phyloP scores from a whole-genome alignment of 768 basidiomycete species.

The Lactifluus piperatus region DNA sequence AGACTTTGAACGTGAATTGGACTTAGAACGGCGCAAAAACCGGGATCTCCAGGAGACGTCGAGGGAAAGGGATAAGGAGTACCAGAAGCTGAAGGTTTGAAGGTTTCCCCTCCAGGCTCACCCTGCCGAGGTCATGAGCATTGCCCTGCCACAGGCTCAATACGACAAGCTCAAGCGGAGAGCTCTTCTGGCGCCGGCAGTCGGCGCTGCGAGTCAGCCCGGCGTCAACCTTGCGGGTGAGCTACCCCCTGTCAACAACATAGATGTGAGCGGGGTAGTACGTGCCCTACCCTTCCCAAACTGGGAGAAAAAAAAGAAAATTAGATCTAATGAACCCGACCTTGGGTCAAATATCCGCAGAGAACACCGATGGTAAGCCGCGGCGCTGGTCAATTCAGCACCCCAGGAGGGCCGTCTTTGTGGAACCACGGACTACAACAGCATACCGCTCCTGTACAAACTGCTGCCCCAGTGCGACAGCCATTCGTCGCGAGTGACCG shows the following conservation, averaged over 20 bases:
- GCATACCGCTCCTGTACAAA: neutral
- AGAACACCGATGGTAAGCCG: slow-evolving; percentile 8
- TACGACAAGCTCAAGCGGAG: slow-evolving; percentile 80
- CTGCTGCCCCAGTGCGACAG: slow-evolving; percentile 20
- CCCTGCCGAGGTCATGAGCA: neutral
- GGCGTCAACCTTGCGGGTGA: slow-evolving; percentile 3
- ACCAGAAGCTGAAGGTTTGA: slow-evolving; percentile 73
- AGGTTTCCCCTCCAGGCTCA: neutral
- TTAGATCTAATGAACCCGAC: neutral
- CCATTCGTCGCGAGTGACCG: slow-evolving; percentile 37
- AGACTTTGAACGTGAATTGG: slow-evolving; percentile 78
- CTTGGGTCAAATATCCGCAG: slow-evolving; percentile 1
- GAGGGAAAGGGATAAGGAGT: slow-evolving; percentile 77
- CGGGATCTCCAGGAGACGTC: slow-evolving; percentile 66
- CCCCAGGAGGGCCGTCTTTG: neutral
- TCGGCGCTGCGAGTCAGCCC: slow-evolving; percentile 6
- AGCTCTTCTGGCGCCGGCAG: slow-evolving; percentile 43
- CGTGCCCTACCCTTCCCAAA: neutral
- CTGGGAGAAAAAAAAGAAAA: neutral
- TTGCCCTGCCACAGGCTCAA: slow-evolving; percentile 40
- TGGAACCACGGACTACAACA: slow-evolving; percentile 7
- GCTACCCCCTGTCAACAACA: neutral
- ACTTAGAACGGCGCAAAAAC: slow-evolving; percentile 65
- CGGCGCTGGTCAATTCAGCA: neutral
- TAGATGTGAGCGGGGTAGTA: slow-evolving; percentile 8